Percentiles rank a stretch among this genome's conserved stretches.
phyloP scores from a whole-genome alignment of 768 basidiomycete genomes.

The Panaeolus cyanescens region DNA sequence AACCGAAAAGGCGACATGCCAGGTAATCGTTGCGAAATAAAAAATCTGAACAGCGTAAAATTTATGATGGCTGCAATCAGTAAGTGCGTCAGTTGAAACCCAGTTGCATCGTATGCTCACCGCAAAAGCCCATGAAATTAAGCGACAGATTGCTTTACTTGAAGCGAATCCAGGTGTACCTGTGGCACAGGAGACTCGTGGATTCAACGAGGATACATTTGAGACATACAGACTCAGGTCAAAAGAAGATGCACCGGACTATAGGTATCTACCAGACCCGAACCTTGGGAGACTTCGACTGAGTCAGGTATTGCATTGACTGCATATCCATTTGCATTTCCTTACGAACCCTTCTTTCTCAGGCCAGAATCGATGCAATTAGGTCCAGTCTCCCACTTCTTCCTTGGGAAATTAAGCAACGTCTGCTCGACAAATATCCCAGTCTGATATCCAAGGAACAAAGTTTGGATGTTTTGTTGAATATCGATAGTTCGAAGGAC shows the following conservation, averaged over 20 bases:
- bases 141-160: conserved; percentile 71
- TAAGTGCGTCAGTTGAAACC: conserved; percentile 32
- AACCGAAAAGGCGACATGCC: conserved; percentile 61
- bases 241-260: conserved; percentile 95
- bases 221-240: conserved; percentile 82
- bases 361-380: conserved; percentile 67
- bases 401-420: conserved; percentile 59
- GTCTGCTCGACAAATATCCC: conserved; percentile 50
- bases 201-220: conserved; percentile 80
- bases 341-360: conserved; percentile 1
- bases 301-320: conserved; percentile 38
- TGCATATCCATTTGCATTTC: not conserved
- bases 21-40: conserved; percentile 92
- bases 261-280: conserved; percentile 97
- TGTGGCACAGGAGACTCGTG: conserved; percentile 86
- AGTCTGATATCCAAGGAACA: conserved; percentile 46
- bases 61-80: conserved; percentile 87
- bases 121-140: conserved; percentile 73
- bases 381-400: conserved; percentile 69
- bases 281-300: conserved; percentile 80
- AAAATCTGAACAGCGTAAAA: conserved; percentile 91
- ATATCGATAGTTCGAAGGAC: conserved; percentile 66
- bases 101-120: not conserved
- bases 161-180: conserved; percentile 30
- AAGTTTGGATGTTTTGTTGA: conserved; percentile 77